A percentile compares a stretch with the other conserved stretches of the same genome.
Evolutionary conservation across 164 flowering plant species (phyloP).

Genomic region (Santalum album): DNA sequence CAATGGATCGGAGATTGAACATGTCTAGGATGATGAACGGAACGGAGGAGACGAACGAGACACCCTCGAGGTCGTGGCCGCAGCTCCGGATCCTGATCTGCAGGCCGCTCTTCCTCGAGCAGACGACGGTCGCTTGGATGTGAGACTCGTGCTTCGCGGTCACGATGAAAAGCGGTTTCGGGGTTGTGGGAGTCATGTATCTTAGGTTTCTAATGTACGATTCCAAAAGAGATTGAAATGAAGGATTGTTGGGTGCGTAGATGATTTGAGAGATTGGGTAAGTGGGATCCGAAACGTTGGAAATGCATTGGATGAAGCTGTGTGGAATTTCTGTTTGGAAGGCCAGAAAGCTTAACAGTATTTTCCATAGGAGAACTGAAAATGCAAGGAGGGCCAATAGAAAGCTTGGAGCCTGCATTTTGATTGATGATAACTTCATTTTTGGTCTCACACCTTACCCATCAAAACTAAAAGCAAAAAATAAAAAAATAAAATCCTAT

Average conservation of each 20-base stretch:
- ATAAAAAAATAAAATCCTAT: no score
- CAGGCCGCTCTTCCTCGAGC: background rate
- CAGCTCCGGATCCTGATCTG: background rate
- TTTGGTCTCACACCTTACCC: no score
- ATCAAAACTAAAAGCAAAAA: no score
- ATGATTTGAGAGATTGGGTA: background rate
- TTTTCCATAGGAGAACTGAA: no score
- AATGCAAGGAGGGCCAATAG: no score
- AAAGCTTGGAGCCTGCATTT: no score
- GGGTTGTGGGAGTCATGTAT: background rate
- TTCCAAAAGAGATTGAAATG: background rate
- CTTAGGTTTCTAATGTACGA: background rate
- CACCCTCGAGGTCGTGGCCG: constrained; percentile 2
- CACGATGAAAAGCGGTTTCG: background rate
- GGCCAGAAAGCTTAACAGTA: no score
- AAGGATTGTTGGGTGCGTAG: background rate
- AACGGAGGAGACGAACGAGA: background rate
- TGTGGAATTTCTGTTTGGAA: background rate
- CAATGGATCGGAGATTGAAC: background rate
- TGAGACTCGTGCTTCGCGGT: background rate
- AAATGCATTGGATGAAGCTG: background rate
- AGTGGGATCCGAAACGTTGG: background rate
- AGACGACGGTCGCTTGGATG: constrained; percentile 1
- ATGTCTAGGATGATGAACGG: background rate
- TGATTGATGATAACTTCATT: no score